Evolutionary conservation across 768 basidiomycete genomes (phyloP).

Genomic region (Leccinum sublutescens): DNA sequence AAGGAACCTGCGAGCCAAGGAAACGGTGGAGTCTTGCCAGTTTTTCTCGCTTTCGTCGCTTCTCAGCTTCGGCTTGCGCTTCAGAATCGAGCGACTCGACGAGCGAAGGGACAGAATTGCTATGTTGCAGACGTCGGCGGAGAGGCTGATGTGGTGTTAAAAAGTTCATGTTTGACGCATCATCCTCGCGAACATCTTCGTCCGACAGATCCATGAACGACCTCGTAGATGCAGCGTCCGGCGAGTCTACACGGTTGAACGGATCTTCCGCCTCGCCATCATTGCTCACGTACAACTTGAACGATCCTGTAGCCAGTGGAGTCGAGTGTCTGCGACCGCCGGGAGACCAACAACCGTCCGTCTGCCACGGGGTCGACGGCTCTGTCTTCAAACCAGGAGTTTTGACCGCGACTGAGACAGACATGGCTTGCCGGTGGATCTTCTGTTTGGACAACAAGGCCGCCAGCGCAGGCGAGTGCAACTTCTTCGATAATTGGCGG

Average conservation of each 20-base stretch:
- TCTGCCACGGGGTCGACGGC: constrained; percentile 34
- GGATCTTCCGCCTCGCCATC: constrained; percentile 1
- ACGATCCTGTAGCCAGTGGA: constrained; percentile 49
- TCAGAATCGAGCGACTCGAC: constrained; percentile 50
- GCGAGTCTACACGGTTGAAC: constrained; percentile 14
- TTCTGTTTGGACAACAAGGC: constrained; percentile 31
- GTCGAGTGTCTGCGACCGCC: constrained; percentile 52
- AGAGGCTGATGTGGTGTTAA: constrained; percentile 27
- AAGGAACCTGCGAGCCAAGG: constrained; percentile 78
- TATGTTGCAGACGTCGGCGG: constrained; percentile 26
- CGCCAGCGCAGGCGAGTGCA: constrained; percentile 26
- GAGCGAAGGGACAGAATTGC: constrained; percentile 46
- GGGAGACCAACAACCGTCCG: constrained; percentile 30
- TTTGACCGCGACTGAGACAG: constrained; percentile 28
- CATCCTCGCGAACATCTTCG: constrained; percentile 43
- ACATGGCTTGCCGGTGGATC: constrained; percentile 32
- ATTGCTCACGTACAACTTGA: constrained; percentile 28
- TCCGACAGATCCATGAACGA: constrained; percentile 70
- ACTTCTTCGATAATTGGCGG: constrained; percentile 17
- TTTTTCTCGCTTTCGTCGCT: constrained; percentile 68
- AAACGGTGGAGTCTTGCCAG: constrained; percentile 82
- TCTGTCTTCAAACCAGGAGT: constrained; percentile 21
- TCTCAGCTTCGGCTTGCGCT: constrained; percentile 58
- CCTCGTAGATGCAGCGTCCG: constrained; percentile 31
- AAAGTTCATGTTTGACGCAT: constrained; percentile 30